Percentiles rank a stretch among this genome's conserved stretches.
phyloP scores from a whole-genome alignment of 495 filamentous ascomycete species.

The Viridothelium virens region DNA sequence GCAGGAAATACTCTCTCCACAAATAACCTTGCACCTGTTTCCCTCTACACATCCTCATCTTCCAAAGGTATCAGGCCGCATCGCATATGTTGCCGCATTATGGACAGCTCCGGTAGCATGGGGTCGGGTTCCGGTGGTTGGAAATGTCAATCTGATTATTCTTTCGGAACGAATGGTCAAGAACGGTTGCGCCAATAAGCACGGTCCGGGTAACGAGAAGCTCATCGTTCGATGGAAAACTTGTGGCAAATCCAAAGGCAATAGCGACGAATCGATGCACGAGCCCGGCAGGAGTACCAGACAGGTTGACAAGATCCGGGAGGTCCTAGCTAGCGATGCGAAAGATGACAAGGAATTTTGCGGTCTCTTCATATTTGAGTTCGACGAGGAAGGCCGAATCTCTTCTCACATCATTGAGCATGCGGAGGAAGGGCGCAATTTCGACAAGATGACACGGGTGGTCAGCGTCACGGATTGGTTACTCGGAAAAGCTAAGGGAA shows the following conservation, averaged over 20 bases:
- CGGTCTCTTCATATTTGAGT: slow-evolving; percentile 90
- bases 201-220: slow-evolving; percentile 56
- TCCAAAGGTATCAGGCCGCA: slow-evolving; percentile 78
- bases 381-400: slow-evolving; percentile 82
- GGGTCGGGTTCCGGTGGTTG: slow-evolving; percentile 82
- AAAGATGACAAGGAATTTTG: slow-evolving; percentile 53
- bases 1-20: slow-evolving; percentile 75
- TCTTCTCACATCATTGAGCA: slow-evolving; percentile 88
- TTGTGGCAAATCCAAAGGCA: slow-evolving; percentile 39
- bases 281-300: slow-evolving; percentile 34
- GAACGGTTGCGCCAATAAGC: slow-evolving; percentile 32
- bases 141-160: slow-evolving; percentile 80
- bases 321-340: slow-evolving; percentile 38
- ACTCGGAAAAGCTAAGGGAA: slow-evolving; percentile 53
- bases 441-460: slow-evolving; percentile 63
- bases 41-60: slow-evolving; percentile 94
- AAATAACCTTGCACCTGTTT: slow-evolving; percentile 90
- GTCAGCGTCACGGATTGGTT: slow-evolving; percentile 86
- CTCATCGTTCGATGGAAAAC: slow-evolving; percentile 83
- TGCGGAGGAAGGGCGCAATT: slow-evolving; percentile 66
- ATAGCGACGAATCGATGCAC: slow-evolving; percentile 36
- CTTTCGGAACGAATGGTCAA: slow-evolving; percentile 77
- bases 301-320: slow-evolving; percentile 45
- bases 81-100: slow-evolving; percentile 83
- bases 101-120: slow-evolving; percentile 95